Conservation (phyloP, 768 basidiomycete species). For the Leccinellum albellum region DNA sequence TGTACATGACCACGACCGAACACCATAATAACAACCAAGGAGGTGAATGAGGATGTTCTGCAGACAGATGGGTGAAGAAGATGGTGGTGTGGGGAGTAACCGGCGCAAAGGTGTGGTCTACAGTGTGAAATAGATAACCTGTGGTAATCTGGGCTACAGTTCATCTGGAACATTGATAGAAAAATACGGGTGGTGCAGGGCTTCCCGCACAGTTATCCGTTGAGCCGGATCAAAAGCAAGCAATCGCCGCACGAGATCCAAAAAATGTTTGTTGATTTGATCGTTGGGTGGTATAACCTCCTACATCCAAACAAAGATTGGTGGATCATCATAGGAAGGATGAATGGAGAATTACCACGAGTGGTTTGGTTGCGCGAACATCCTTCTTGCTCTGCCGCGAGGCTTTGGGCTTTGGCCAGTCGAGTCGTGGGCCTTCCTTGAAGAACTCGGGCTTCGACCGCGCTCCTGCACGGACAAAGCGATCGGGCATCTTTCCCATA, state of each 20-base stretch:
- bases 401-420: slow-evolving; percentile 89
- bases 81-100: slow-evolving; percentile 19
- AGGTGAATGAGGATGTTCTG: slow-evolving; percentile 18
- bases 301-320: slow-evolving; percentile 34
- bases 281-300: slow-evolving; percentile 83
- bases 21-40: slow-evolving; percentile 36
- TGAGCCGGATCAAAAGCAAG: slow-evolving; percentile 87
- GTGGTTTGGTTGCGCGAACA: slow-evolving; percentile 76
- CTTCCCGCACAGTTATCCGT: slow-evolving; percentile 84
- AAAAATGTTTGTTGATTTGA: slow-evolving; percentile 70
- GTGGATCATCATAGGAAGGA: background rate
- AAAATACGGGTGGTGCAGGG: slow-evolving; percentile 87
- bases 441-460: slow-evolving; percentile 91
- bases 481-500: slow-evolving; percentile 95
- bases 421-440: slow-evolving; percentile 77
- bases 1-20: slow-evolving; percentile 37
- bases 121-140: slow-evolving; percentile 33
- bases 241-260: slow-evolving; percentile 83
- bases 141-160: slow-evolving; percentile 44
- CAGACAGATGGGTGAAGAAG: slow-evolving; percentile 23
- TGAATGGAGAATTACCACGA: slow-evolving; percentile 53
- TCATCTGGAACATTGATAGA: slow-evolving; percentile 63
- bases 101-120: slow-evolving; percentile 30
- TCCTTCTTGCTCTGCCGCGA: slow-evolving; percentile 91
- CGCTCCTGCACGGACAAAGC: slow-evolving; percentile 71